Evolutionary conservation across 2,329 filamentous ascomycete species (phyloP).

Genomic region (Tolypocladium endophyticum): DNA sequence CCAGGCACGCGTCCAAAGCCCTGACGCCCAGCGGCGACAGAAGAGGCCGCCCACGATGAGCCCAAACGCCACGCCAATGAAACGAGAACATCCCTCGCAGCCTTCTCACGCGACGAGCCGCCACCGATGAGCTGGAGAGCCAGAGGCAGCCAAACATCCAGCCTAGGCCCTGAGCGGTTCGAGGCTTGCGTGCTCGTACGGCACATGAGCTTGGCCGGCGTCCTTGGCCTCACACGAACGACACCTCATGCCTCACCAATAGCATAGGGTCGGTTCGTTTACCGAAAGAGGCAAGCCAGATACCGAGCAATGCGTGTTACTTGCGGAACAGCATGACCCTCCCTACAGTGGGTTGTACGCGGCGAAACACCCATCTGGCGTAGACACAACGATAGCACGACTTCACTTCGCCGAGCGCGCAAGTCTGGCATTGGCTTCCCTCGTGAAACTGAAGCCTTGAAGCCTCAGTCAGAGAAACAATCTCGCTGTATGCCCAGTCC

Average conservation of each 20-base stretch:
- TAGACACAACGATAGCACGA: not conserved
- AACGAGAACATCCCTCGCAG: slow-evolving; percentile 22
- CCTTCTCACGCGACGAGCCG: slow-evolving; percentile 19
- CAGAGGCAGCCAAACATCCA: no score
- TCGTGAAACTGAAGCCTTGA: not conserved
- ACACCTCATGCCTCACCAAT: no score
- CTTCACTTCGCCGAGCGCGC: not conserved
- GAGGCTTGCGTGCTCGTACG: no score
- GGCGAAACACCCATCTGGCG: no score
- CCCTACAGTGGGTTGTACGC: no score
- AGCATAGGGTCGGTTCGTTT: no score
- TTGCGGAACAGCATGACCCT: no score
- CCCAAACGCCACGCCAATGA: slow-evolving; percentile 21
- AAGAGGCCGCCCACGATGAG: slow-evolving; percentile 17
- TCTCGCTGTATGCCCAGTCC: not conserved
- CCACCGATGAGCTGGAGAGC: slow-evolving; percentile 11
- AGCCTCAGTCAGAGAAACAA: not conserved
- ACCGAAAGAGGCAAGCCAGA: no score
- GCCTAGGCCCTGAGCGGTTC: no score
- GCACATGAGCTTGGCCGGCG: no score
- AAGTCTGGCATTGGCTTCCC: not conserved
- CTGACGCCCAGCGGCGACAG: slow-evolving; percentile 21
- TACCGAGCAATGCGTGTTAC: no score
- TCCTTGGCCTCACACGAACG: no score
- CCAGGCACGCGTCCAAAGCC: slow-evolving; percentile 10